These are phyloP conservation scores for Ligustrum vulgare DNA, from an alignment of 257 asterid genomes.

Conservation along the genomic window DNA sequence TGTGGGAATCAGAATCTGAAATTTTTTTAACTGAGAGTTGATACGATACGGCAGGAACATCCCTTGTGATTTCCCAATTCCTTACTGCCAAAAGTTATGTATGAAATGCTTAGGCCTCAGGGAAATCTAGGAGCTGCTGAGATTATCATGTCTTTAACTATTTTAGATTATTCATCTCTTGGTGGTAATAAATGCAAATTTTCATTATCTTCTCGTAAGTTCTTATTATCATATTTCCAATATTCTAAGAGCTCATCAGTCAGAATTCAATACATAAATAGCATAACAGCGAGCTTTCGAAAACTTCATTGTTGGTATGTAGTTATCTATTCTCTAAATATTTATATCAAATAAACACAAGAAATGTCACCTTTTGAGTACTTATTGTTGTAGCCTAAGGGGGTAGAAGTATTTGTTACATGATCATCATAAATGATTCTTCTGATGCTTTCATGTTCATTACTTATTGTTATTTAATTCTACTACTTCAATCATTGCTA, in stretches of 20 bases:
- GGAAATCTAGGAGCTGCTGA: background rate
- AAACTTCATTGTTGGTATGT: background rate
- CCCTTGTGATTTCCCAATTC: background rate
- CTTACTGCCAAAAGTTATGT: background rate
- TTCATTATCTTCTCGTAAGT: background rate
- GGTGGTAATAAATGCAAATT: background rate
- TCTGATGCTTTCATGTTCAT: too few species aligned
- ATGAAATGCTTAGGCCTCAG: background rate
- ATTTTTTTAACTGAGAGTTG: background rate
- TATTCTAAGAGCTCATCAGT: background rate
- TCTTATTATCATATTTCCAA: background rate
- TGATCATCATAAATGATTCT: too few species aligned
- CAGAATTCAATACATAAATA: background rate
- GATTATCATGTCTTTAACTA: too few species aligned
- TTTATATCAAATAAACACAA: too few species aligned
- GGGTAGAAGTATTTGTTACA: too few species aligned
- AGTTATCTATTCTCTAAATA: too few species aligned
- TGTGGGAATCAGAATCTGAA: background rate
- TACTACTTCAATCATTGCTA: too few species aligned
- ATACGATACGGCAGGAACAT: background rate
- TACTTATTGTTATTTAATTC: too few species aligned
- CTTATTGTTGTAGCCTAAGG: too few species aligned
- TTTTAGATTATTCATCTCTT: background rate
- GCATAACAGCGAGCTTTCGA: background rate
- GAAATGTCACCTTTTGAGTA: too few species aligned